Evolutionary conservation across 495 filamentous ascomycete species (phyloP), one percentile per base, ranked within the genome.

Genomic region (Antarctomyces pellizariae): DNA sequence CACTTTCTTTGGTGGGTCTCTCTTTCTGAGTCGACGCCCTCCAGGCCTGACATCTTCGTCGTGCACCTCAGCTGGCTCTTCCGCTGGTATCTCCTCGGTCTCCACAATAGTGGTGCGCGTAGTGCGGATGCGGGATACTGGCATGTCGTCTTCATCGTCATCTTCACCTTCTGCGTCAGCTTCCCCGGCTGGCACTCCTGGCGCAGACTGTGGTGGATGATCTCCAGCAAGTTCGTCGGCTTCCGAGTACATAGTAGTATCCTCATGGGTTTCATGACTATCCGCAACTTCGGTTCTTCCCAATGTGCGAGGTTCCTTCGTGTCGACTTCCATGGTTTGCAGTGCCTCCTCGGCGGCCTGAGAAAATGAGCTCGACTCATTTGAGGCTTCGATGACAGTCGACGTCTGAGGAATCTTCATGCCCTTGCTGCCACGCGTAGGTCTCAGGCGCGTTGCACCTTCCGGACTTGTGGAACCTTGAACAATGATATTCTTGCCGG

Each of bases 391-490:
- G 32, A 67, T 57, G 7, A 73, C 62, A 10, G 70, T 57, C 11
- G 50, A 42, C 5, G 71, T 59, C 11, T n/a, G n/a, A n/a, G 54
- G 44, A 34, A 61, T 56, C 44, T 65, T 72, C 3, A 75, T 30
- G 7, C 70, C 64, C 43, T 79, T 82, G 7, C 47, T 49, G 21
- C 64, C 67, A 21, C 69, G 57, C 13, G 56, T 67, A 2, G 57
- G 50, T 30, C 69, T 57, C 11, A 32, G 36, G 8, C 46, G 46
- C 15, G 43, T 30, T 25, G 56, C 43, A 16, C 54, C 38, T 36
- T 82, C 75, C 1, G 78, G 80, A 34, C 64, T 79, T 20, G 45
- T 56, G 7, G 75, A 78, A 21, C 61, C 64, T 16, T 59, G 52
- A 30, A 59, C 47, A 16, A 69, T 52, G 8, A 68, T 63, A 43